These are phyloP conservation scores for Penicillium sp. DNA, from an alignment of 2,329 filamentous ascomycete species.

Conservation along the genomic window DNA sequence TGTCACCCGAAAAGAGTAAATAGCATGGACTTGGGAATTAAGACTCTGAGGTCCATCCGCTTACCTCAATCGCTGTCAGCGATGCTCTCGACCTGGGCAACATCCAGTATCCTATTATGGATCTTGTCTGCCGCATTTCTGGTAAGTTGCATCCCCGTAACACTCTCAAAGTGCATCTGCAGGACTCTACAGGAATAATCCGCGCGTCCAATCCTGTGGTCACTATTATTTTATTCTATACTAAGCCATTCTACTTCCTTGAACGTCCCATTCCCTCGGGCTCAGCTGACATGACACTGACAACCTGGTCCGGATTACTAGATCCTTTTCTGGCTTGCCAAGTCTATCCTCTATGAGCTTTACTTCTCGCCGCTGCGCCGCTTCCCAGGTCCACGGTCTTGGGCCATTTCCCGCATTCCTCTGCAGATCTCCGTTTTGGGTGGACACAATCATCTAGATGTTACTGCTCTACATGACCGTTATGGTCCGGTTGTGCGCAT, in stretches of 20 bases:
- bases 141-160: constrained; percentile 21
- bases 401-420: constrained; percentile 26
- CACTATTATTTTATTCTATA: neutral
- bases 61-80: neutral
- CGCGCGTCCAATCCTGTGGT: neutral
- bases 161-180: constrained; percentile 12
- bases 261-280: neutral
- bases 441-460: constrained; percentile 25
- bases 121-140: constrained; percentile 14
- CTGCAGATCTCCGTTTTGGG: constrained; percentile 18
- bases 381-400: constrained; percentile 32
- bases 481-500: constrained; percentile 23
- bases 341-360: constrained; percentile 18
- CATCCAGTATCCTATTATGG: constrained; percentile 14
- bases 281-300: neutral
- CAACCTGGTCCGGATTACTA: neutral
- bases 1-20: constrained; percentile 8
- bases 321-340: constrained; percentile 1
- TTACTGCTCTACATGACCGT: constrained; percentile 22
- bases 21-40: constrained; percentile 10
- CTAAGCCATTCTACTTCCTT: neutral
- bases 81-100: constrained; percentile 10
- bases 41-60: neutral
- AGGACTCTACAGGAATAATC: constrained; percentile 11
- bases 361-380: constrained; percentile 25